phyloP scores from a whole-genome alignment of 2,329 filamentous ascomycete species.

The Byssoonygena ceratinophila region DNA sequence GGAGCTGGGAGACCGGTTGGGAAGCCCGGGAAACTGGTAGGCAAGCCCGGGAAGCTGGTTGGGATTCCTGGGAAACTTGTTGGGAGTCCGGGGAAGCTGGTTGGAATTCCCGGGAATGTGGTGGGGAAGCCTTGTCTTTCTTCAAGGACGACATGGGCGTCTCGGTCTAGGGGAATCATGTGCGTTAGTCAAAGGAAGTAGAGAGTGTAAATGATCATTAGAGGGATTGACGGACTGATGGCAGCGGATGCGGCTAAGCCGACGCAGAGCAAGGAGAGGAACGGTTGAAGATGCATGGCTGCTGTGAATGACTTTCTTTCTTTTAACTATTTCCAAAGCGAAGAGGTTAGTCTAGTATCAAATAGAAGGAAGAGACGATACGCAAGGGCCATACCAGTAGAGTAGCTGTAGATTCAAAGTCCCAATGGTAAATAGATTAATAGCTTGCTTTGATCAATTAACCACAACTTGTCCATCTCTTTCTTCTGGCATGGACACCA shows the following conservation, averaged over 20 bases:
- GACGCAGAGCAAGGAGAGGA: constrained; percentile 6
- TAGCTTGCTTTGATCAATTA: not conserved
- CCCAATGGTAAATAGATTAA: not conserved
- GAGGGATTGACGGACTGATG: constrained; percentile 10
- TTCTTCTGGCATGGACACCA: not conserved
- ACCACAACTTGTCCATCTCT: not conserved
- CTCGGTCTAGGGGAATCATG: not conserved
- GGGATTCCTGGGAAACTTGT: not conserved
- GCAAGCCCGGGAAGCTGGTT: not conserved
- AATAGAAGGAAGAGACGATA: no score
- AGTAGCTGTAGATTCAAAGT: not conserved
- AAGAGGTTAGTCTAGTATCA: not conserved
- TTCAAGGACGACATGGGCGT: not conserved
- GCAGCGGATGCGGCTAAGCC: constrained; percentile 10
- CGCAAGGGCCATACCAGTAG: not conserved
- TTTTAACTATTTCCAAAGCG: not conserved
- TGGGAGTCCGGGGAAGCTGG: not conserved
- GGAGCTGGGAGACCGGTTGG: not conserved
- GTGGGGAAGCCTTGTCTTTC: constrained; percentile 2
- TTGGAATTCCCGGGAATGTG: not conserved
- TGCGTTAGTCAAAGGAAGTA: not conserved
- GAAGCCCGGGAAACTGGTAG: not conserved
- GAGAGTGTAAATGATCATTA: not conserved
- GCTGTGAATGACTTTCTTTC: not conserved
- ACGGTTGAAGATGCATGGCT: not conserved